Evolutionary conservation across 805 yeast species (phyloP).

Genomic region (Candida krabiensis): DNA sequence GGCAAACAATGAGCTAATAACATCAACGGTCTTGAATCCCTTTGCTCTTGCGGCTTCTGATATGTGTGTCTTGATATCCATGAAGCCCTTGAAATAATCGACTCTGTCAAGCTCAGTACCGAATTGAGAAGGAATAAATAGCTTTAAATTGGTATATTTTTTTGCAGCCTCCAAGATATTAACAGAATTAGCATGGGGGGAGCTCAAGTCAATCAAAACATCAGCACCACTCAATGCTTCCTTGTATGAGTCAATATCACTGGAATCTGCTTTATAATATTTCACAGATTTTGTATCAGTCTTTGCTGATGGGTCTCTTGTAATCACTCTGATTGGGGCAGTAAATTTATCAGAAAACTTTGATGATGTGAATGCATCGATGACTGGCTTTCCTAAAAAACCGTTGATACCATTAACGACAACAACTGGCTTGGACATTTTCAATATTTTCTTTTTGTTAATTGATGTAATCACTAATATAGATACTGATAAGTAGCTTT

Average conservation of each 20-base stretch:
- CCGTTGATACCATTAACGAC: conserved; percentile 59
- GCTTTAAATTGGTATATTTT: conserved; percentile 38
- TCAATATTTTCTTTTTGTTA: too few relatives aligned
- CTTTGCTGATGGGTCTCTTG: conserved; percentile 41
- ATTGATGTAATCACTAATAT: too few relatives aligned
- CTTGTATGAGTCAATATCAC: conserved; percentile 29
- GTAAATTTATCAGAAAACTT: conserved; percentile 41
- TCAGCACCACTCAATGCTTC: conserved; percentile 49
- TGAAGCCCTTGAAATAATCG: conserved; percentile 13
- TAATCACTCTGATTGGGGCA: conserved; percentile 51
- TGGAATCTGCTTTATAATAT: conserved; percentile 38
- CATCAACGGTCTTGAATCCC: conserved; percentile 49
- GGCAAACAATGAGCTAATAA: conserved; percentile 41
- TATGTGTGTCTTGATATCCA: conserved; percentile 35
- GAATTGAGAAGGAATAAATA: conserved; percentile 61
- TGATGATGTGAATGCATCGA: conserved; percentile 44
- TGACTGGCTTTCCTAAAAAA: conserved; percentile 46
- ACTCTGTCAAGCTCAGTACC: conserved; percentile 45
- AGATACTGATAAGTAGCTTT: too few relatives aligned
- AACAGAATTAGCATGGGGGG: conserved; percentile 27
- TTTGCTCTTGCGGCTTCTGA: conserved; percentile 38
- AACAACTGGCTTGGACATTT: conserved; percentile 34
- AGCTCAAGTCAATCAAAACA: conserved; percentile 48
- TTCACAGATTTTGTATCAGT: conserved; percentile 36
- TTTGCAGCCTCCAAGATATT: conserved; percentile 40